Base-by-base conservation (phyloP, 225 moss, liverwort and hornwort genomes). In the Polytrichum commune region DNA sequence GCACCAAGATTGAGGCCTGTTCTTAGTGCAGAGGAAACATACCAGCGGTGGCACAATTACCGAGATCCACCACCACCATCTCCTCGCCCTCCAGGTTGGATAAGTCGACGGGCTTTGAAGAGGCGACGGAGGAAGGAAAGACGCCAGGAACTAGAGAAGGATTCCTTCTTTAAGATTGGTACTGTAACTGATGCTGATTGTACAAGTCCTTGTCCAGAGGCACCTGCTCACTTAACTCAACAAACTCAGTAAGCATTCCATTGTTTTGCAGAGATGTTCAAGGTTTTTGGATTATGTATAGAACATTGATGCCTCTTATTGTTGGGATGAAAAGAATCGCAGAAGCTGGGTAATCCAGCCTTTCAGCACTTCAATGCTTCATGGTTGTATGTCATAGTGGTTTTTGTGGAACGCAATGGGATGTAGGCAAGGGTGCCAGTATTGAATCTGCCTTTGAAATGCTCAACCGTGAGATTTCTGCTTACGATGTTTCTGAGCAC, bases 31-130 rank as follows among this genome's bases (percentile, higher is more conserved):
- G 89, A 93, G 65, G 83, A 83, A 69, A 80, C 84, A 4, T 98
- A 98, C 63, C 81, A 84, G 67, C 91, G 98, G 10, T 98, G 98
- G 98, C 95, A 98, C n/a, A 90, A 87, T 20, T 98, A 98, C 62
- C 91, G 98, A 68, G 81, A 91, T 29, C 66, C 77, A 38, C 88
- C 71, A 55, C 78, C 89, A 3, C 80, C 80, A 3, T 73, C 84
- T 6, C 83, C 87, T n/a, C 91, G 81, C 35, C 86, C 93, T 28
- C 87, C 80, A 8, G 91, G 80, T 30, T 93, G 93, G 78, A 80
- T 91, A 18, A 98, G 98, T 63, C 83, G 91, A 69, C 88, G 95
- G 57, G 98, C 95, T 8, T 74, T 91, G 56, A 95, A 93, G 84
- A 84, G 98, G 73, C 87, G 85, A 62, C 66, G 85, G 63, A 85